Evolutionary conservation across 1,139 yeast species (phyloP).

Genomic region (Blastobotrys aristatus): DNA sequence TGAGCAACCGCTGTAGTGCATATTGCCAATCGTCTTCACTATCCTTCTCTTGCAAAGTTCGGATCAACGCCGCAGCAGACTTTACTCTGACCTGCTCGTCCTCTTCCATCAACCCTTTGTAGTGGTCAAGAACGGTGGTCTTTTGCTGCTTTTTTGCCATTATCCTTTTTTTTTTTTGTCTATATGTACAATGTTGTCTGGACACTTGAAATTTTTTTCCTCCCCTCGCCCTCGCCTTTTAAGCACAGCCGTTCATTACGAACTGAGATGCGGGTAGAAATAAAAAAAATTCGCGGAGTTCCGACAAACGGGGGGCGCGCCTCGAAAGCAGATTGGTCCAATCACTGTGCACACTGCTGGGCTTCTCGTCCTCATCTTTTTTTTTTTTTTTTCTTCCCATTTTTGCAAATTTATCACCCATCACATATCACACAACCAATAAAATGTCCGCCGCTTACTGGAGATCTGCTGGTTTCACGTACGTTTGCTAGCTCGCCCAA

Average conservation of each 20-base stretch:
- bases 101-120: slow-evolving; percentile 75
- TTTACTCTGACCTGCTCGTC: slow-evolving; percentile 63
- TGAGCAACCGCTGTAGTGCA: slow-evolving; percentile 69
- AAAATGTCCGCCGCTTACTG: slow-evolving; percentile 25
- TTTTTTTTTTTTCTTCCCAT: slow-evolving; percentile 3
- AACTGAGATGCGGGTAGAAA: too few species aligned
- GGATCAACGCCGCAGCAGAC: slow-evolving; percentile 64
- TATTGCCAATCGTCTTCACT: slow-evolving; percentile 68
- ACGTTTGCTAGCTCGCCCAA: slow-evolving; percentile 26
- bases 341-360: too few species aligned
- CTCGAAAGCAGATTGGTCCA: too few species aligned
- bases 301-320: too few species aligned
- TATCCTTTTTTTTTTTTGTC: background rate
- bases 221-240: too few species aligned
- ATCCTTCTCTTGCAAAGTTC: slow-evolving; percentile 45
- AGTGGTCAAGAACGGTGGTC: slow-evolving; percentile 47
- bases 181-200: background rate
- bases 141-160: background rate
- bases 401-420: background rate
- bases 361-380: too few species aligned
- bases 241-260: too few species aligned
- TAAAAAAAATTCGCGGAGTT: too few species aligned
- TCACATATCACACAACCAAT: slow-evolving; percentile 1
- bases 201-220: too few species aligned
- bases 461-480: slow-evolving; percentile 34